Evolutionary conservation across 2,329 filamentous ascomycete genomes (phyloP).

Genomic region (Xylaria sp.): DNA sequence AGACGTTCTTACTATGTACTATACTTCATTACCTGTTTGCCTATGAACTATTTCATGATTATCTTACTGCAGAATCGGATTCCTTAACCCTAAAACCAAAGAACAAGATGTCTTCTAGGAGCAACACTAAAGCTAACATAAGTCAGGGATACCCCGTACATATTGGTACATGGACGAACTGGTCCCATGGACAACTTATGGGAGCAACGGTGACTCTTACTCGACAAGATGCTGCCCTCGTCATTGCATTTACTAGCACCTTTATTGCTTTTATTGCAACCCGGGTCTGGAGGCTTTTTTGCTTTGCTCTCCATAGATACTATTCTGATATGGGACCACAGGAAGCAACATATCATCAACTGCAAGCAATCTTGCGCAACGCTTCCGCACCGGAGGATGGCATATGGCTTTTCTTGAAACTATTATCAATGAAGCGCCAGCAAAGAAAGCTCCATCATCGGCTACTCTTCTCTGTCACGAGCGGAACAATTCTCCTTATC

Average conservation of each 20-base stretch:
- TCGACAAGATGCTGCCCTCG: background rate
- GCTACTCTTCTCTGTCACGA: background rate
- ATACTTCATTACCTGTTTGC: too few relatives aligned
- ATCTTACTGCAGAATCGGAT: too few relatives aligned
- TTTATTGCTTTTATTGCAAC: constrained; percentile 10
- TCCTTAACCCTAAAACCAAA: too few relatives aligned
- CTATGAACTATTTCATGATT: too few relatives aligned
- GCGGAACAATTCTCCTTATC: background rate
- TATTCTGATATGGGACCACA: background rate
- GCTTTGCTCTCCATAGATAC: background rate
- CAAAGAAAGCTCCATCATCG: background rate
- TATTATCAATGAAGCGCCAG: background rate
- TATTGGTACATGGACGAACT: constrained; percentile 3
- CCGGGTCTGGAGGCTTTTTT: background rate
- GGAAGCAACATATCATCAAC: background rate
- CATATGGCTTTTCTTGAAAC: background rate
- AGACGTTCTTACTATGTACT: too few relatives aligned
- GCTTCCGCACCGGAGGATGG: background rate
- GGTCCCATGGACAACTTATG: constrained; percentile 5
- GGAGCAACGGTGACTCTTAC: background rate
- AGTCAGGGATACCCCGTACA: background rate
- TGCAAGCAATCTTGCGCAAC: constrained; percentile 3
- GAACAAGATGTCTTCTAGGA: too few relatives aligned
- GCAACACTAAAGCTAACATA: background rate
- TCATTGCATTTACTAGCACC: background rate